Evolutionary conservation across 108 stramenopile species (phyloP), one percentile per base, ranked within the genome.

Genomic region (Cyclotella baltica): DNA sequence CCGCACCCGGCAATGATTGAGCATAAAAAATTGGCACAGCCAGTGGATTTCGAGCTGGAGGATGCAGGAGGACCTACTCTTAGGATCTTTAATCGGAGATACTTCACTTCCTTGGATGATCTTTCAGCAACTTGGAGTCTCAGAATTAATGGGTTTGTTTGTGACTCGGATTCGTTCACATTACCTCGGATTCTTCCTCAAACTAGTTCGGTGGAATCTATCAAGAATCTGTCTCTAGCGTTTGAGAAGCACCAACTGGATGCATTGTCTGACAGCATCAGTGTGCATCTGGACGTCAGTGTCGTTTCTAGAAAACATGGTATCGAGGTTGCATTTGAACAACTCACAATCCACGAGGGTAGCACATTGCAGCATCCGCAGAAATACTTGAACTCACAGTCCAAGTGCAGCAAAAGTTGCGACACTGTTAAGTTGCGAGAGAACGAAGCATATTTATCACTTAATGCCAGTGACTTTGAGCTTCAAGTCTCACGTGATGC

Each of bases 1-100:
- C 93, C 96, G 43, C 97, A 98, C 75, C 98, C 98, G 18, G 92
- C 85, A 66, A 90, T 96, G 66, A 43, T 68, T 31, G 98, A 98
- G 85, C 85, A 90, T 20, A 97, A 96, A 76, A 89, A 88, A 65
- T 76, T 97, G 50, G 88, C 88, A 53, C 94, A 95, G 65, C 97
- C 97, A 11, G 91, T 95, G 28, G 75, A 71, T 59, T 81, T 81
- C 25, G 50, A 70, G 34, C 63, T 74, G 6, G 40, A 35, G n/a
- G 18, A 33, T 19, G 43, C n/a, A 13, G 34, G 53, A 15, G 30
- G 30, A 8, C 27, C 55, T 8, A 64, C 16, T 1, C 13, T 81
- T 15, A 25, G 37, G 23, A 59, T 81, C 4, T 35, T 18, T 23
- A 81, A 75, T 46, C 67, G 38, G 0, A 30, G 73, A 55, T 75